Base-by-base conservation (phyloP, 208 protist genomes). In the Crithidia mellificae region DNA sequence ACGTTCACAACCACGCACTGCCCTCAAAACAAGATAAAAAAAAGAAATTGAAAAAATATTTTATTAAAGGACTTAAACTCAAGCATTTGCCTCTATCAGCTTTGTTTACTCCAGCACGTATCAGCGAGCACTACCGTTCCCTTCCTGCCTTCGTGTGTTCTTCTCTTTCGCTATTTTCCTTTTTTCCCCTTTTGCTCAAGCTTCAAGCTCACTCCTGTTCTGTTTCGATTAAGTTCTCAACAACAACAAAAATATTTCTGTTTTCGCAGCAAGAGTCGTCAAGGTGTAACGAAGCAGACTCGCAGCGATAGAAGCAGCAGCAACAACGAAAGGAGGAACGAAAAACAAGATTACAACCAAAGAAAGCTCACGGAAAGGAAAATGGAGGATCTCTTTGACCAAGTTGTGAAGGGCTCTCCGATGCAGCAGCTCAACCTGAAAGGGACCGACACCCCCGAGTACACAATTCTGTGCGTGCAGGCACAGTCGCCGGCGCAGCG, bases 391-490 rank as follows among this genome's bases (percentile, higher is more conserved):
- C 53, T 93, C n/a, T 87, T 94, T 59, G 64, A 84, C 47, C 80
- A 82, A 38, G 79, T 94, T 0, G 78, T 91, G 22, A 78, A 46
- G 34, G 87, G 85, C 5, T 63, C 63, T 27, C 90, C 90, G 24
- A 74, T 87, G 73, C 81, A 92, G 67, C 64, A 77, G 24, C 61
- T 91, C n/a, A 52, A 67, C 15, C 8, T 68, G 15, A 65, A 83
- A 47, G 56, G 66, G 7, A 56, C 78, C 22, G 73, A 51, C 46
- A 76, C 78, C 14, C 77, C 91, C 34, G 77, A 92, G 72, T 96
- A 92, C 75, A 93, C 84, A 15, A 90, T 94, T 72, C 64, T 96
- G 36, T 91, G 86, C 51, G 85, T 81, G 29, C 86, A 93, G 63
- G 81, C 77, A 27, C 87, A 83, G 30, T 66, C 79, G 11, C 63